phyloP scores from a whole-genome alignment of 495 filamentous ascomycete genomes.

The Penicillium alfredii region DNA sequence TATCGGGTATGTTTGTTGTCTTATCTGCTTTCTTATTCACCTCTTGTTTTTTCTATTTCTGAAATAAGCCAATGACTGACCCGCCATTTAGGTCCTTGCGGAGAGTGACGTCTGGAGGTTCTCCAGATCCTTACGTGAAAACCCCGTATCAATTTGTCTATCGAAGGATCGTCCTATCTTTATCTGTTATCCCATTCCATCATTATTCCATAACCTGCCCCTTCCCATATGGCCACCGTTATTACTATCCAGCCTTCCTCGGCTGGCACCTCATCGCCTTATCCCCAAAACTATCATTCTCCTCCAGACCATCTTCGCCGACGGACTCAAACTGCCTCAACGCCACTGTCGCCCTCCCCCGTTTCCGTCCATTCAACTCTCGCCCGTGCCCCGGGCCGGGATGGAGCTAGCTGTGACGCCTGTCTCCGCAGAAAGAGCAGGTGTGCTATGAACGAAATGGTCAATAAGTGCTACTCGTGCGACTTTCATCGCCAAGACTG shows the following conservation, averaged over 20 bases:
- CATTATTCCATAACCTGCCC: too few relatives aligned
- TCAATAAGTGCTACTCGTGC: constrained; percentile 49
- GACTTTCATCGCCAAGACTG: constrained; percentile 51
- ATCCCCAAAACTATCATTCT: constrained; percentile 24
- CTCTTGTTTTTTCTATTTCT: too few relatives aligned
- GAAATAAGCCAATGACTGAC: constrained; percentile 12
- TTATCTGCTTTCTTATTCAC: constrained; percentile 1
- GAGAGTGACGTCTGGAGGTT: constrained; percentile 1
- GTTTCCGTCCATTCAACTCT: constrained; percentile 25
- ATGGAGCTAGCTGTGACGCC: constrained; percentile 63
- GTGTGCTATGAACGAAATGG: constrained; percentile 73
- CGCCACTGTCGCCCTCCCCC: constrained; percentile 26
- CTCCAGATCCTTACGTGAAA: too few relatives aligned
- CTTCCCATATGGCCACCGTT: constrained; percentile 45
- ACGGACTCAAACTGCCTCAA: constrained; percentile 19
- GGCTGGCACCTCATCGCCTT: constrained; percentile 19
- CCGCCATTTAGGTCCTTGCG: not conserved
- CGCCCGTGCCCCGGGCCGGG: constrained; percentile 26
- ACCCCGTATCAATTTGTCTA: too few relatives aligned
- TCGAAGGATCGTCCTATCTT: too few relatives aligned
- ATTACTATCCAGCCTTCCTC: constrained; percentile 43
- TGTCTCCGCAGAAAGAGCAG: constrained; percentile 81
- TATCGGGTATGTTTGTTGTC: constrained; percentile 1
- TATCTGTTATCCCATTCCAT: too few relatives aligned
- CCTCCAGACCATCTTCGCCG: constrained; percentile 25